Evolutionary conservation across 2,329 filamentous ascomycete genomes (phyloP).

Genomic region (Fusarium coffeatum): DNA sequence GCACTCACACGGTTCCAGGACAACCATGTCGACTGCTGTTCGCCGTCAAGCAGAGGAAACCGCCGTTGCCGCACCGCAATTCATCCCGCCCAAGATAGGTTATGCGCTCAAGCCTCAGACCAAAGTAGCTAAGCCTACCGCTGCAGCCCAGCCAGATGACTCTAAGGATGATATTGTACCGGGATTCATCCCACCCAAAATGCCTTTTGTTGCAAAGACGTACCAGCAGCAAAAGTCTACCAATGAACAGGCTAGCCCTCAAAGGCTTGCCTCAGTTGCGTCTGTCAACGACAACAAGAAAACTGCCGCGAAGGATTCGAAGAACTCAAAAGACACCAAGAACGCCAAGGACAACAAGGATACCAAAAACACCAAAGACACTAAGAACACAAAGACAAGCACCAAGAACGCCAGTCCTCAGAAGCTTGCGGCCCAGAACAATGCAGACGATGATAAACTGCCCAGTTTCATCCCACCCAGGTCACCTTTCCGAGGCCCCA

Average conservation of each 20-base stretch:
- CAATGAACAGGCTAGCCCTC: constrained; percentile 2
- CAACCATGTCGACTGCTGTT: constrained; percentile 18
- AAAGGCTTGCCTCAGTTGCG: constrained; percentile 2
- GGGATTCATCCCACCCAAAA: constrained; percentile 34
- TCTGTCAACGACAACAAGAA: constrained; percentile 27
- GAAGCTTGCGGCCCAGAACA: neutral
- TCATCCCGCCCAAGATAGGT: constrained; percentile 28
- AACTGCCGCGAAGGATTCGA: neutral
- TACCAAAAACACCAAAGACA: neutral
- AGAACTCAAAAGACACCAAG: neutral
- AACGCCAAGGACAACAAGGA: neutral
- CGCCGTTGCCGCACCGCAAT: constrained; percentile 14
- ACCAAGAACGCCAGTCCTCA: neutral
- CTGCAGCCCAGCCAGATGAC: neutral
- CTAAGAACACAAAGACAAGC: neutral
- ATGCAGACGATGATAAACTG: neutral
- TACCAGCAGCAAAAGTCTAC: constrained; percentile 8
- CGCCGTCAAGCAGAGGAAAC: constrained; percentile 17
- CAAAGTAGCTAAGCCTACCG: constrained; percentile 20
- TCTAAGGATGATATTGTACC: constrained; percentile 14
- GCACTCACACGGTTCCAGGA: constrained; percentile 25
- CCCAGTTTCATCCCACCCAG: constrained; percentile 30
- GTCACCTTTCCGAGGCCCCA: constrained; percentile 18
- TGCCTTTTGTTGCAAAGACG: constrained; percentile 30
- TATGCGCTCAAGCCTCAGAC: constrained; percentile 28